Conservation (phyloP, 768 basidiomycete species). For the Gymnopilus dilepis region DNA sequence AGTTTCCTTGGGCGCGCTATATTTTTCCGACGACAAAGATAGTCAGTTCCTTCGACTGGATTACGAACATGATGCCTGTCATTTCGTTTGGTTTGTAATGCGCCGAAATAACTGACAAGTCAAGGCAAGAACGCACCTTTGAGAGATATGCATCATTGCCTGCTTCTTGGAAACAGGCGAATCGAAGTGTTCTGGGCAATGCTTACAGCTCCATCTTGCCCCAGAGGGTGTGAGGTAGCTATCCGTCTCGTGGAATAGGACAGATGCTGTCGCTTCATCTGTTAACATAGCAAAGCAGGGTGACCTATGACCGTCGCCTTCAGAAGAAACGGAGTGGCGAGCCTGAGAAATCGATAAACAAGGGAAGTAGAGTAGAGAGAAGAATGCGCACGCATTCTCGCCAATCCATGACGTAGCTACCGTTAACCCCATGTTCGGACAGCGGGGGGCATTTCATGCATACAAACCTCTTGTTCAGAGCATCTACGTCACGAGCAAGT, state of each 20-base stretch:
- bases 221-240: too few species aligned
- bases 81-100: too few species aligned
- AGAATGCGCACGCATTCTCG: neutral
- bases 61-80: too few species aligned
- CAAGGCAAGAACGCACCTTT: neutral
- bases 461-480: neutral
- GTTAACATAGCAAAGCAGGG: neutral
- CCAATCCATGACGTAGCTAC: neutral
- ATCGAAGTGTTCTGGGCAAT: neutral
- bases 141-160: neutral
- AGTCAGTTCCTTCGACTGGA: too few species aligned
- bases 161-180: neutral
- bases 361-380: neutral
- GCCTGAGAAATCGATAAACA: neutral
- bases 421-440: neutral
- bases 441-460: neutral
- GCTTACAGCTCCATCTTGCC: too few species aligned
- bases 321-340: neutral
- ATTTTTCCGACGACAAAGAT: too few species aligned
- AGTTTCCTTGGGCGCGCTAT: too few species aligned
- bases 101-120: too few species aligned
- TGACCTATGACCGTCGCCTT: neutral
- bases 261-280: neutral
- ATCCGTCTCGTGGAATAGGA: slow-evolving; percentile 6
- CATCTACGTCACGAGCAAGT: neutral